Percentiles rank a stretch among this genome's conserved stretches.
Conservation (phyloP, 371 early-diverging fungal species). For the Phascolomyces articulosus region DNA sequence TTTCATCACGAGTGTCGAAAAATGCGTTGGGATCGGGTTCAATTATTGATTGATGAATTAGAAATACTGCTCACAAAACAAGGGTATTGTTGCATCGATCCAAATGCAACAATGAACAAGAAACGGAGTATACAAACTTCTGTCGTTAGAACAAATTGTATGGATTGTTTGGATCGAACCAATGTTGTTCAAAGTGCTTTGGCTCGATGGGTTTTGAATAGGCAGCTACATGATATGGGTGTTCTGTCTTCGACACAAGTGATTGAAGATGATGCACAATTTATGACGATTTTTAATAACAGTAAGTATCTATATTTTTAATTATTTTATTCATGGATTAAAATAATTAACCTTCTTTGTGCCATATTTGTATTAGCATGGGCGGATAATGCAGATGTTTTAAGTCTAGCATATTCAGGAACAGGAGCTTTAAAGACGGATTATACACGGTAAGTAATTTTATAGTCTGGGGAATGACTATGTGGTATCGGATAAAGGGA, state of each 20-base stretch:
- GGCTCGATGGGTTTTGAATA: conserved; percentile 67
- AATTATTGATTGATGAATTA: conserved; percentile 72
- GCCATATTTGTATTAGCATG: conserved; percentile 65
- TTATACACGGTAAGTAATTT: conserved; percentile 74
- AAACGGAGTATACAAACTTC: conserved; percentile 63
- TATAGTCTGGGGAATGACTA: background rate
- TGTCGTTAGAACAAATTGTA: conserved; percentile 97
- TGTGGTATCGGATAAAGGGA: no score
- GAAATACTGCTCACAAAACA: conserved; percentile 66
- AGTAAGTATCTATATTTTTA: conserved; percentile 33
- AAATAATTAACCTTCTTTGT: background rate
- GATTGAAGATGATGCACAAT: conserved; percentile 54
- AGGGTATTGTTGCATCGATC: conserved; percentile 42
- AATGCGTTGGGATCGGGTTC: conserved; percentile 85
- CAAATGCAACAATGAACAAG: background rate
- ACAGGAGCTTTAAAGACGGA: conserved; percentile 98
- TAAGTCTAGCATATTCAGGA: conserved; percentile 95
- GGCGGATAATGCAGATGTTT: conserved; percentile 98
- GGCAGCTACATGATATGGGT: conserved; percentile 67
- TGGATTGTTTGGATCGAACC: conserved; percentile 99
- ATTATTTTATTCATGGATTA: background rate
- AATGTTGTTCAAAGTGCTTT: conserved; percentile 96
- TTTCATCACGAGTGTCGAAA: conserved; percentile 95
- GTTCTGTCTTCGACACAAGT: conserved; percentile 62
- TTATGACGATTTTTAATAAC: conserved; percentile 37